Base-by-base conservation (phyloP, 2,329 filamentous ascomycete genomes). In the Pyricularia sp. region DNA sequence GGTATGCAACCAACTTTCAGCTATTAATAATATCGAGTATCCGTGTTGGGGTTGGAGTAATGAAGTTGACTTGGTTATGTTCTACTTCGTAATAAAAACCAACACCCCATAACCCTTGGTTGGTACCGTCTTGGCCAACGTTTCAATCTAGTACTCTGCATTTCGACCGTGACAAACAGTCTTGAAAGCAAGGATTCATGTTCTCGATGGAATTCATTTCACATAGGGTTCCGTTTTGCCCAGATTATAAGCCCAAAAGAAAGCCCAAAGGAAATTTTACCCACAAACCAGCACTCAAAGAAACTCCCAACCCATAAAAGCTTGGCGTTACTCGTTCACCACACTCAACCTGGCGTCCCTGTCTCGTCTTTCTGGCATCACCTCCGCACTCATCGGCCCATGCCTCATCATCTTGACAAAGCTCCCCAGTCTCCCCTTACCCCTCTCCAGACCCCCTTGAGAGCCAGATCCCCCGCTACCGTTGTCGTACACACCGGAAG, bases 401-500 rank as follows among this genome's bases (percentile, higher is more conserved):
- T 66, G 65, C 17, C 65, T 66, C 25, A 66, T 66, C 42, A 66
- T 66, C 42, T 30, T 66, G n/a, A 58, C 42, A 28, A 66, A 66
- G 12, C 28, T 66, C 14, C 65, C 65, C 25, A 66, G 36, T 30
- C 50, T 66, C 25, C 42, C 36, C 65, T 66, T 66, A 26, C 65
- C 50, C 25, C 36, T 50, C 11, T 66, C 65, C 17, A 55, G 14
- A 31, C 36, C 65, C 9, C 36, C 36, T 20, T 42, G 36, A 2
- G 42, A 11, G 55, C 30, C 17, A 23, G 14, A 3, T 30, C 36
- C 42, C 17, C 42, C 65, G 33, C 65, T 25, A 36, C 65, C 14
- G 28, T 26, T 50, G 17, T 66, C 65, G 14, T 28, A 30, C 65
- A 23, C 26, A 42, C 17, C 42, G 10, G 42, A 20, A 42, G 36